Base-by-base conservation (phyloP, 2,329 filamentous ascomycete species). In the Polychaeton citri region DNA sequence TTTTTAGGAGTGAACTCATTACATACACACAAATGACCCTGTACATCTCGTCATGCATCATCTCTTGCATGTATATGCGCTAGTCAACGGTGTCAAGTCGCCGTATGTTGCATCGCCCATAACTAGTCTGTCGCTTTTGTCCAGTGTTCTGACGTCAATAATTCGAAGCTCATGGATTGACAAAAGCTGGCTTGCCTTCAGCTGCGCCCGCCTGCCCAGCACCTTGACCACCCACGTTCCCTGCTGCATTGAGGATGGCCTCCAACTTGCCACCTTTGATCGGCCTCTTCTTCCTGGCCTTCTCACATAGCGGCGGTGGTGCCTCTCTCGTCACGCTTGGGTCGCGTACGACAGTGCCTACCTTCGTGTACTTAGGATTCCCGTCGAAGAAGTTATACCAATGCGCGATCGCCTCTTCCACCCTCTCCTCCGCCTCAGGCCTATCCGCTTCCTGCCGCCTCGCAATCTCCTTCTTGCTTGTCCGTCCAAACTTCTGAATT, bases 331-430 rank as follows among this genome's bases (percentile, higher is more conserved):
- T 45, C 18, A 42, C 47, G 10, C 12, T 30, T 5, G 24, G 24
- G 33, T 45, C 46, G 24, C 38, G 34, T 13, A 46, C 38, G 19
- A 53, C 47, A 13, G 31, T 38, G 4, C 50, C 50, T 4, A 49
- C 49, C 10, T 37, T 37, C 36, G 36, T 35, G 21, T 53, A 53
- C 42, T 52, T 53, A 8, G 31, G 42, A 32, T 46, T 48, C 4
- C 34, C 33, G 19, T 16, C 31, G 21, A 53, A 53, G 30, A 53
- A 52, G 54, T 70, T 64, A 38, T 95, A 65, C 21, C 74, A 73
- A 21, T 76, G 71, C 40, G 72, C 58, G 3, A 83, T 76, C 55
- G 73, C 71, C 45, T 69, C 61, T 57, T 64, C 64, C 8, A 86
- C 87, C 33, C 68, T 63, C 34, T 66, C 64, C 33, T 66, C 49